Evolutionary conservation across 768 basidiomycete species (phyloP).

Genomic region (Fomitopsis serialis): DNA sequence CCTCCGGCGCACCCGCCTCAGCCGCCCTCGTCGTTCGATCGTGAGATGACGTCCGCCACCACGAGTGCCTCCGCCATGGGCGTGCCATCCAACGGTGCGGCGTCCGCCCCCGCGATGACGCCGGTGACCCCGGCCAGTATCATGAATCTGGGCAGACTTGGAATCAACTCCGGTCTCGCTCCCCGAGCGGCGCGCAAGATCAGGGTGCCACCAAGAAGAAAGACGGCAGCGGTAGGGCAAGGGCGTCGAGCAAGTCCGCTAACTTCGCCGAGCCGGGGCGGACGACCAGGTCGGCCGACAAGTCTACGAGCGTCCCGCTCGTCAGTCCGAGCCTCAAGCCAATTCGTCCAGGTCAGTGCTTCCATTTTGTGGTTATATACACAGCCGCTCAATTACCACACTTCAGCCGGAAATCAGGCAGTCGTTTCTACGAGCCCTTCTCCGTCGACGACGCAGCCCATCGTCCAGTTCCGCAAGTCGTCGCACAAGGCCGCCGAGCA

Average conservation of each 20-base stretch:
- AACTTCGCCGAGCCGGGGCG: constrained; percentile 1
- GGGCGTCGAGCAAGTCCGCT: constrained; percentile 15
- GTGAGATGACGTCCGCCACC: not conserved
- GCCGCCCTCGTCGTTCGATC: constrained; percentile 1
- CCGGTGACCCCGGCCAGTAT: constrained; percentile 91
- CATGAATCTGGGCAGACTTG: constrained; percentile 78
- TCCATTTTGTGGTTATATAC: not conserved
- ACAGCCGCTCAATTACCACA: not conserved
- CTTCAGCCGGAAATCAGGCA: constrained; percentile 29
- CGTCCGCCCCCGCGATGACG: constrained; percentile 31
- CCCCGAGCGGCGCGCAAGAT: constrained; percentile 18
- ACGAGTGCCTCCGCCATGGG: constrained; percentile 1
- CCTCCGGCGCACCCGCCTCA: constrained; percentile 60
- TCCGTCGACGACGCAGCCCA: constrained; percentile 23
- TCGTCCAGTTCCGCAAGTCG: constrained; percentile 55
- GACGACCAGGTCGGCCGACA: constrained; percentile 10
- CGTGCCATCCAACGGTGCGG: constrained; percentile 1
- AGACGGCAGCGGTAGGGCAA: constrained; percentile 20
- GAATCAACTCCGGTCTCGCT: constrained; percentile 43
- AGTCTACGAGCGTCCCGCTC: constrained; percentile 24
- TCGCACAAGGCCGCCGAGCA: constrained; percentile 97
- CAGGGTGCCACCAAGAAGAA: constrained; percentile 9
- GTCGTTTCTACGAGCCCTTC: constrained; percentile 20
- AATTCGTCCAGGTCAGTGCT: constrained; percentile 59
- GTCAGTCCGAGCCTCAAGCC: constrained; percentile 61